Percentiles rank a stretch among this genome's conserved stretches.
Conservation (phyloP, 257 asterid species). For the Prunella vulgaris region DNA sequence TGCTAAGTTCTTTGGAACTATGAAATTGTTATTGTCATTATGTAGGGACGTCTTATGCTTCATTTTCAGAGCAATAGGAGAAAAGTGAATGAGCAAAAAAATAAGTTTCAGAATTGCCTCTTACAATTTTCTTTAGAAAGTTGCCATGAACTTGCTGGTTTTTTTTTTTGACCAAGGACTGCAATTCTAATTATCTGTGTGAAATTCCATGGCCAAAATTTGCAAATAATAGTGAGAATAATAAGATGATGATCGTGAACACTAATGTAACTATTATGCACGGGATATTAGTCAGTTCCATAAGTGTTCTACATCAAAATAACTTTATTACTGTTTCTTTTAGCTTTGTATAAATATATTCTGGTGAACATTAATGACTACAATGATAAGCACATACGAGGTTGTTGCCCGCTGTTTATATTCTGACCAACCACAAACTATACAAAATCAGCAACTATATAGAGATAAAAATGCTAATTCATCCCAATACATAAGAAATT, state of each 20-base stretch:
- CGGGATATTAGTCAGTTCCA: neutral
- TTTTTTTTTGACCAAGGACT: neutral
- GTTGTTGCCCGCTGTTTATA: neutral
- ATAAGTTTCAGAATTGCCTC: neutral
- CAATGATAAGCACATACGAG: neutral
- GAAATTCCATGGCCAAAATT: neutral
- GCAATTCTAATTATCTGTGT: neutral
- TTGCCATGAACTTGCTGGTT: neutral
- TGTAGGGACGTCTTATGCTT: neutral
- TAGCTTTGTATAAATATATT: neutral
- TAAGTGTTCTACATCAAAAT: neutral
- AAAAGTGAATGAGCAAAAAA: neutral
- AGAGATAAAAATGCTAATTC: neutral
- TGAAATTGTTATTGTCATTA: neutral
- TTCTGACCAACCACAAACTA: neutral
- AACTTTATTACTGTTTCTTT: neutral
- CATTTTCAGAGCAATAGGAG: neutral
- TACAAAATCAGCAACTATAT: neutral
- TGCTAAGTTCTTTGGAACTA: neutral
- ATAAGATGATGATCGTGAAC: neutral
- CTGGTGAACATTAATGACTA: neutral
- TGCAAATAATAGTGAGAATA: neutral
- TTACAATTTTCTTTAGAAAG: neutral
- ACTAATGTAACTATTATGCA: neutral
- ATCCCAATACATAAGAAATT: neutral